Evolutionary conservation across 1,284 basidiomycete species (phyloP), one percentile per base, ranked within the genome.

Genomic region (Rhodotorula mucilaginosa): DNA sequence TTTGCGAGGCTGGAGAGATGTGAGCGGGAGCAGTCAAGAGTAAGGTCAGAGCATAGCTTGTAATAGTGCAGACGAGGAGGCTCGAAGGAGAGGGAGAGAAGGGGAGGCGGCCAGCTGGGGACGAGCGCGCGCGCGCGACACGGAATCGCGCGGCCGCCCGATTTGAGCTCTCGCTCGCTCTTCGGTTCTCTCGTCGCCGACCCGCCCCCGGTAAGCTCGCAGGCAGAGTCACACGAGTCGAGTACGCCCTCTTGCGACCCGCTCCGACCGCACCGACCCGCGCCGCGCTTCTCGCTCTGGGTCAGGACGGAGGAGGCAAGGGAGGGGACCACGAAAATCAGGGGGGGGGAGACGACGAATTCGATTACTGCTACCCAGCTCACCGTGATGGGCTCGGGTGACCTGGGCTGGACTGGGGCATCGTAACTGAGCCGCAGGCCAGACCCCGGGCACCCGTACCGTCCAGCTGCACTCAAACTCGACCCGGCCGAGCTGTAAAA

Each of bases 351-450:
- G 67, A 68, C 26, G 67, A 68, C 61, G 67, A 68, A 51, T 54
- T 57, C 61, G 67, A 52, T 62, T 52, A 54, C 44, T 59, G 51
- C 58, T 63, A 68, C 67, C 58, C 67, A 68, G 67, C 67, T 68
- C 67, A 68, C 67, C 57, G 67, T 58, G 61, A 68, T 63, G 61
- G 56, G n/a, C 6, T 12, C 23, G 51, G 51, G 21, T 52, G 51
- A 16, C n/a, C 51, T 2, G 7, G 23, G 21, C 51, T 52, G 12
- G n/a, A n/a, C 10, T 21, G 21, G 51, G 23, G 21, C 10, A 5
- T 39, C 39, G 51, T 12, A 52, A 21, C 51, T 52, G 23, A 12
- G 23, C 6, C 21, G 3, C 48, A 49, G 48, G 19, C 16, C 5
- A 23, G 19, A 49, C 48, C 48, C 23, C 48, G 16, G 48, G 19